Base-by-base conservation (phyloP, 2,329 filamentous ascomycete species). In the Alternaria sp. region DNA sequence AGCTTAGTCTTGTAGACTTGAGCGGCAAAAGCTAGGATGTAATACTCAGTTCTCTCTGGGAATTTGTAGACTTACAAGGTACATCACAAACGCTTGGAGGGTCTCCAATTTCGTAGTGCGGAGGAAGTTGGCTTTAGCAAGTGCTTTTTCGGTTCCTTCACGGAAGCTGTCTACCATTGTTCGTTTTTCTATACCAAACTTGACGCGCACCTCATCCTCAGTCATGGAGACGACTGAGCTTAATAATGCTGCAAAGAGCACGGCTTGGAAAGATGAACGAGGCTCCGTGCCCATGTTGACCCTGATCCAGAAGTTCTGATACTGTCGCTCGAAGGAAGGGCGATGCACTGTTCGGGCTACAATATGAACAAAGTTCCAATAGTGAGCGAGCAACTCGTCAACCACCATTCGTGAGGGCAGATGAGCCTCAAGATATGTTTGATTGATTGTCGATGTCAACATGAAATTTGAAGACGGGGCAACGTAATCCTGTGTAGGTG, bases 1-100 rank as follows among this genome's bases (percentile, higher is more conserved):
- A 68, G 60, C 36, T 11, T 36, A 11, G 18, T 14, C 8, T 7
- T 10, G 28, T 14, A 20, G 28, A 22, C 5, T n/a, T 20, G 14
- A 49, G 38, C 11, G 45, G 45, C 20, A 20, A 54, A 11, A 12
- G 27, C 25, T 10, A 25, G 20, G 22, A 34, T 25, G 27, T 18
- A 28, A 34, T 30, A 30, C n/a, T 10, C 18, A 16, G 28, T 22
- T 22, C 28, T 5, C 28, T 30, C 12, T 10, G 20, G 20, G 10
- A 14, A 12, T 16, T 18, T 28, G 12, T 1, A 25, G 18, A 81
- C 85, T 78, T 76, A 91, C 88, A 79, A 93, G 81, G 66, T 92
- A 93, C 82, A 92, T 90, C 36, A 93, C 87, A 68, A 93, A 90
- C 1, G 89, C 90, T 73, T 93, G 91, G 69, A 94, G 81, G 0